Evolutionary conservation across 345 rosid genomes (phyloP), one percentile per base, ranked within the genome.

Genomic region (Linum lewisii): DNA sequence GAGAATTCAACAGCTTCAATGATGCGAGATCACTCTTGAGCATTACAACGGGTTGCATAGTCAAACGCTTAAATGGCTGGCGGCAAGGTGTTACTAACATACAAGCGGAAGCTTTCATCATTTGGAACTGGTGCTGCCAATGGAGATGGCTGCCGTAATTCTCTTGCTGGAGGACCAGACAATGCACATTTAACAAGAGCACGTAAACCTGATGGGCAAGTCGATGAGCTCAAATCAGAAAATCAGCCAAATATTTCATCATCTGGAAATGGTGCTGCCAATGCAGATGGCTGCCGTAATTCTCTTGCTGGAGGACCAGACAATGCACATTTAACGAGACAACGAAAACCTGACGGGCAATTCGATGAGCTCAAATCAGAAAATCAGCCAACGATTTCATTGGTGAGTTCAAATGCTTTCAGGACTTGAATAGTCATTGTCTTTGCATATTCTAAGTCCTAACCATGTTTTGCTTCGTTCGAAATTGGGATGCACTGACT

Each of bases 21-120:
- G 47, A 42, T 16, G 18, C 47, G 18, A 42, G 47, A 16, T 42
- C 47, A 42, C 47, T 42, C 15, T 42, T 16, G 47, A 8, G 29
- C 29, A 60, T 58, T 58, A 52, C 34, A 16, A 34, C 44, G 36
- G 51, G 23, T 34, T 22, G 19, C 50, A 19, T 60, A 38, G 29
- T 51, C 64, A 44, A 51, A 52, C 65, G 59, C 54, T 54, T 51
- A 58, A 62, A 77, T 77, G 78, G 67, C 71, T 42, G 66, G 64
- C 49, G 52, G 62, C 51, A 73, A 71, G 73, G 69, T 71, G 26
- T 56, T 61, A 57, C 57, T 73, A 29, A 77, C 81, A 44, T 77
- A 77, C 66, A 70, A 68, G 73, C 66, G 81, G 63, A 77, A 71
- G 69, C 57, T 72, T 26, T 51, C 65, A 26, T 58, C 70, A 62